Evolutionary conservation across 495 filamentous ascomycete genomes (phyloP), one percentile per base, ranked within the genome.

Genomic region (Penicillium canariense): DNA sequence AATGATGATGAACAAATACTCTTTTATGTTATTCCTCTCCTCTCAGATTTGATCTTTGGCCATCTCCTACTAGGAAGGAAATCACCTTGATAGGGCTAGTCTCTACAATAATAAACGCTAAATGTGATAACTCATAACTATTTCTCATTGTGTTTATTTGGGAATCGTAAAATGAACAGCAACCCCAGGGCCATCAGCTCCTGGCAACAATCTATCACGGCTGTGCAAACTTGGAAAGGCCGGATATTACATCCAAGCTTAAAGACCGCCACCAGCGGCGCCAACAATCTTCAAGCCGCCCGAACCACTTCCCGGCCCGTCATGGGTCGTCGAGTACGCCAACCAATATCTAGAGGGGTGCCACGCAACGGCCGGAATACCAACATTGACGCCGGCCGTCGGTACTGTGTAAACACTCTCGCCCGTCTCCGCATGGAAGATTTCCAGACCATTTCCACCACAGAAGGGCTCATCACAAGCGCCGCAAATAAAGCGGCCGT

Each of bases 341-440:
- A 98, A 67, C 77, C 85, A 90, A 63, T 97, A 98, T 63, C 87
- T 76, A 31, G 81, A 88, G 4, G 94, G 94, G 68, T 96, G 91
- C 93, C 93, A 98, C 5, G 86, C 86, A 6, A 96, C 87, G 35
- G 86, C 78, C 7, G 86, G 84, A 48, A 77, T 68, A 15, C 70
- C 69, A 20, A 58, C 69, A 69, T 60, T 73, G 50, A 32, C 78
- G 77, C 55, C 82, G 5, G 74, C 75, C 1, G 87, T 88, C 50
- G 90, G 87, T 48, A 96, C 78, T 9, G 80, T 90, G 59, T 91
- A 84, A 7, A 96, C 84, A 58, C 82, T 83, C 34, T 97, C 95
- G 1, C 93, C 95, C 0, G 85, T 89, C 66, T 97, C 95, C 2
- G 86, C 84, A 67, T 96, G 91, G 57, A 86, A 89, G 34, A 92